Base-by-base conservation (phyloP, 305 asterid species). In the Plantago coronopus region DNA sequence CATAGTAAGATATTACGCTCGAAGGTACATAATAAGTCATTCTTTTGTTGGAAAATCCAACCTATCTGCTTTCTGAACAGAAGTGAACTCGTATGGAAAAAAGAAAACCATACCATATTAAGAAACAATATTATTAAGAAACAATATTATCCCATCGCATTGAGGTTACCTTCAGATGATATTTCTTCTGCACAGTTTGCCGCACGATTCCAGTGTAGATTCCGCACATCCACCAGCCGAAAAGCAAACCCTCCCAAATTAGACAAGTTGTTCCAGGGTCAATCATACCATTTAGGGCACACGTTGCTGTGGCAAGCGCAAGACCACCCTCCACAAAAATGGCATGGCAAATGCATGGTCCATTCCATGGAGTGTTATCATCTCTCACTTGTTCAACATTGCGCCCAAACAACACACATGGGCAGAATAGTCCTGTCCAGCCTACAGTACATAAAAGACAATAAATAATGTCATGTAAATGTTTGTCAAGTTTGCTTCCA, bases 151-250 rank as follows among this genome's bases (percentile, higher is more conserved):
- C 29, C 29, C 29, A 25, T 25, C 3, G 29, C 29, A 25, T 27
- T 27, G 7, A 27, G 12, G 12, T 66, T 55, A 91, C 98, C 97
- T 89, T 74, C 74, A 91, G 97, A 83, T 91, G 98, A 79, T 91
- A 91, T 80, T 89, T 91, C 78, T 86, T 91, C 83, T 91, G 98
- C 73, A 91, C 70, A 0, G 88, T 69, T 71, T 86, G 95, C 48
- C 96, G 76, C 55, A 79, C 71, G 50, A 89, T 78, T 59, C 97
- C 95, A 48, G 98, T 89, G 78, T 91, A 89, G 71, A 86, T 86
- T 45, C 96, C 97, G 78, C 98, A 91, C 96, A 89, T 82, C 98
- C 97, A 89, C 98, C 98, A 91, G 73, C 98, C 75, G 74, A 88
- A 91, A 57, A 88, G 68, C 78, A 91, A 76, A 57, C 98, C 94